Percentiles rank a stretch among this genome's conserved stretches.
Conservation (phyloP, 148 eudicot genomes). For the Selenicereus undatus region DNA sequence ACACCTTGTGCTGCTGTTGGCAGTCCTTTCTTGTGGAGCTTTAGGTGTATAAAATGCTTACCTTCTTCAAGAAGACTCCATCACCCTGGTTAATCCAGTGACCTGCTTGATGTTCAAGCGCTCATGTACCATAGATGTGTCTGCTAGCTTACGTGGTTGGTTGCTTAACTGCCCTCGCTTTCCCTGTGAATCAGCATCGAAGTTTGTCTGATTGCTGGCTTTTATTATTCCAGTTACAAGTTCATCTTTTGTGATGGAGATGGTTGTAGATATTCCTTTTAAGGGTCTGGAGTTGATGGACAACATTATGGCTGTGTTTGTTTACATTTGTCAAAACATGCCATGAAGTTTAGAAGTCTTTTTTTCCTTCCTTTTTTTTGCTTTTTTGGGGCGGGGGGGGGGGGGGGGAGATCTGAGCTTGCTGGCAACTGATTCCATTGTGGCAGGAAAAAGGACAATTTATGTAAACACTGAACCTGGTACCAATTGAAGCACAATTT, state of each 20-base stretch:
- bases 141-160: not conserved
- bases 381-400: not conserved
- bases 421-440: not conserved
- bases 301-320: not conserved
- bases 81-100: not conserved
- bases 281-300: not conserved
- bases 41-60: not conserved
- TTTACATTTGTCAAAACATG: not conserved
- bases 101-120: not conserved
- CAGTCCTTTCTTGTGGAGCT: not conserved
- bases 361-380: no score
- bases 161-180: not conserved
- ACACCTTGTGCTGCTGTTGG: no score
- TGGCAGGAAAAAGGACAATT: not conserved
- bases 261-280: not conserved
- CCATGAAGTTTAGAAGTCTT: not conserved
- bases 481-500: not conserved
- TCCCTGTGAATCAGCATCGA: not conserved
- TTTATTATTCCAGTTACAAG: not conserved
- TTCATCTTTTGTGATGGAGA: not conserved
- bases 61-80: not conserved
- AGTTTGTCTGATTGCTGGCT: not conserved
- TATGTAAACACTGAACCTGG: not conserved
- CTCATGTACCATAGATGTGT: not conserved
- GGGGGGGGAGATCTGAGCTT: not conserved